A percentile compares a stretch with the other conserved stretches of the same genome.
Evolutionary conservation across 2,329 filamentous ascomycete genomes (phyloP).

Genomic region (Cladophialophora immunda): DNA sequence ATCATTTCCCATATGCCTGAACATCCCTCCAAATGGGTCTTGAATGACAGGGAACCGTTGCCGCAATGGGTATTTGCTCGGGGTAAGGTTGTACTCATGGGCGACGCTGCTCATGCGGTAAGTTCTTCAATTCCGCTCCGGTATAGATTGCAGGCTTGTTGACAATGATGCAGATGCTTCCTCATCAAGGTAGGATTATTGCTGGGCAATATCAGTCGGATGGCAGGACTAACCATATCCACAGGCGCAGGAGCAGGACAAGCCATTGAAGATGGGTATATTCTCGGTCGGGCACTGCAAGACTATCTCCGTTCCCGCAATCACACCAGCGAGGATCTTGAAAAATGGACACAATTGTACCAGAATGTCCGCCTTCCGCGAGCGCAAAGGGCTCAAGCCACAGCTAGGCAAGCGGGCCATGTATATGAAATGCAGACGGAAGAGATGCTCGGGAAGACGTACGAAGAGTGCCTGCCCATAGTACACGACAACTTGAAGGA

Average conservation of each 20-base stretch:
- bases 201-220: not conserved
- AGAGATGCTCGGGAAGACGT: slow-evolving; percentile 46
- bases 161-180: slow-evolving; percentile 39
- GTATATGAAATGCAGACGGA: slow-evolving; percentile 49
- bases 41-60: slow-evolving; percentile 34
- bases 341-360: slow-evolving; percentile 36
- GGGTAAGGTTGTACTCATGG: slow-evolving; percentile 42
- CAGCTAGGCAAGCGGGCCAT: slow-evolving; percentile 35
- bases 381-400: slow-evolving; percentile 27
- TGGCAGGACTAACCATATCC: slow-evolving; percentile 9
- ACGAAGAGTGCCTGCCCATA: slow-evolving; percentile 49
- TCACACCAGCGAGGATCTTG: slow-evolving; percentile 43
- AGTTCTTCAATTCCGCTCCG: not conserved
- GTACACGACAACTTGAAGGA: slow-evolving; percentile 43
- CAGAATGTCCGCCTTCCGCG: slow-evolving; percentile 31
- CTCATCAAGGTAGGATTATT: slow-evolving; percentile 41
- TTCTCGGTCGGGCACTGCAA: slow-evolving; percentile 29
- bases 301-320: slow-evolving; percentile 23
- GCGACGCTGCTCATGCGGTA: slow-evolving; percentile 46
- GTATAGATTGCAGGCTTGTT: not conserved
- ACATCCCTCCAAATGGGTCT: slow-evolving; percentile 31
- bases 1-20: slow-evolving; percentile 32
- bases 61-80: slow-evolving; percentile 35
- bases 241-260: slow-evolving; percentile 69
- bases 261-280: slow-evolving; percentile 71